Base-by-base conservation (phyloP, 805 yeast genomes). In the Priceomyces fermenticarens region DNA sequence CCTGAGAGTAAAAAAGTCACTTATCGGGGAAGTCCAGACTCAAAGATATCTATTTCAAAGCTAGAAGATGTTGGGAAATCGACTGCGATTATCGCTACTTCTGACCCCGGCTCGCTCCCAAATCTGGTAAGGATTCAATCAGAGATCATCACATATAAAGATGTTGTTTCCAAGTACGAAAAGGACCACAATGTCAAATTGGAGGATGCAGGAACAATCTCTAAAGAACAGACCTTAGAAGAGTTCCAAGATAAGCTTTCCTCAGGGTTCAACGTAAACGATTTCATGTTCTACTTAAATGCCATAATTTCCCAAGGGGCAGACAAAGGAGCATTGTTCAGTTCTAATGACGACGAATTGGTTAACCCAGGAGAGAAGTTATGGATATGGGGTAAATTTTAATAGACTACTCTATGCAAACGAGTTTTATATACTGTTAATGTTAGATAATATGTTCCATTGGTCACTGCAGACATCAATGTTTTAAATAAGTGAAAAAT, bases 11-110 rank as follows among this genome's bases (percentile, higher is more conserved):
- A 64, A 4, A 55, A 61, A 4, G 65, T 67, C 31, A 59, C 62
- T 17, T 52, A 54, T 39, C 53, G 64, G 15, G 83, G 80, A 11
- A 68, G 67, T 37, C 70, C 70, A 17, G 54, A 62, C 32, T 42
- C 55, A 10, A 48, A 52, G 36, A 43, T 75, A 38, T 60, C 72
- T 23, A 56, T 72, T 31, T 51, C 75, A 3, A 63, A 46, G 30
- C 42, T 62, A 16, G 44, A 40, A 10, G 80, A 80, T 55, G 52
- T 78, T 42, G 81, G 78, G 14, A 60, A 67, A 27, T 46, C 60
- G 3, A 54, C 72, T 35, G 76, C 75, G 13, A 52, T 70, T 10
- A 44, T 76, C 34, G 72, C 68, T 9, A 56, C 77, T 13, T 44
- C 36, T 1, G 65, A 70, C 31, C 63, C 67, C 4, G 32, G 64